Percentiles rank a stretch among this genome's conserved stretches.
Conservation (phyloP, 129 eudicot species). For the Chrysanthemum seticuspe region DNA sequence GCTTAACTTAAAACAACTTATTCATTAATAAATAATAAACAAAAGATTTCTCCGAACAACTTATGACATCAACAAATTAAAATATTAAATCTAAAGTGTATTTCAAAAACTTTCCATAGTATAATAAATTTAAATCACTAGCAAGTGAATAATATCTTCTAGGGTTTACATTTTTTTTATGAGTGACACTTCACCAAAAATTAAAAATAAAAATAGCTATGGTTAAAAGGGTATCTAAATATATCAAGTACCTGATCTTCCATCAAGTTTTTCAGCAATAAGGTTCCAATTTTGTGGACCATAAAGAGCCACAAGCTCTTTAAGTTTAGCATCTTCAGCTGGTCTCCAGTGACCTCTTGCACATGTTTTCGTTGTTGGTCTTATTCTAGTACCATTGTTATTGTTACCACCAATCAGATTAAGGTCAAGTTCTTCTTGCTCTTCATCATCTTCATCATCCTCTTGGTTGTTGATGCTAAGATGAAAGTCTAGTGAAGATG, state of each 20-base stretch:
- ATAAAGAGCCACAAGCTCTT: constrained; percentile 90
- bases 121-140: no score
- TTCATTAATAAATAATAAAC: no score
- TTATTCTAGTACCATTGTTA: constrained; percentile 26
- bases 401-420: constrained; percentile 47
- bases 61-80: no score
- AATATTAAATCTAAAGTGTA: no score
- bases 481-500: constrained; percentile 14
- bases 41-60: no score
- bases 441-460: constrained; percentile 37
- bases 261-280: constrained; percentile 88
- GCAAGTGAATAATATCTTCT: no score
- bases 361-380: constrained; percentile 52
- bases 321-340: constrained; percentile 88
- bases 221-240: constrained; percentile 7
- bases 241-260: constrained; percentile 74
- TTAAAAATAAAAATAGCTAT: neutral
- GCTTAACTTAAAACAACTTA: no score
- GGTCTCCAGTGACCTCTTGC: constrained; percentile 99
- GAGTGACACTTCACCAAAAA: no score
- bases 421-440: constrained; percentile 39
- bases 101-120: no score
- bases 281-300: constrained; percentile 99
- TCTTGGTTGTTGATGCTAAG: constrained; percentile 21
- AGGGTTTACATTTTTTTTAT: no score